A percentile compares a stretch with the other conserved stretches of the same genome.
phyloP scores from a whole-genome alignment of 495 filamentous ascomycete species.

The Aspergillus bertholletiae region DNA sequence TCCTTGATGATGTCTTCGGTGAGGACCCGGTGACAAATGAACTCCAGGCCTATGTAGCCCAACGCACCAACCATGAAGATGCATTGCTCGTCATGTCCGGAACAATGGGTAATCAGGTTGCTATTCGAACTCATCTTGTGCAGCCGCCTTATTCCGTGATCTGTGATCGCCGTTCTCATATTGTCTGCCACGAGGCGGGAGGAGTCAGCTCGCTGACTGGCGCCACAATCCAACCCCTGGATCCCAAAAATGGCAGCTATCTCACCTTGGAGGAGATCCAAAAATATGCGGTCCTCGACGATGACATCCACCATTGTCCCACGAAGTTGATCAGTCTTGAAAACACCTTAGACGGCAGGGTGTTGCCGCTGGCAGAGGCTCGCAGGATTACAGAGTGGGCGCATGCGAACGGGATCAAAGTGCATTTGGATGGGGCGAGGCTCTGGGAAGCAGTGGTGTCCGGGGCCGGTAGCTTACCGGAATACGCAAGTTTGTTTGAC shows the following conservation, averaged over 20 bases:
- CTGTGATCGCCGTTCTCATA: slow-evolving; percentile 46
- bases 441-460: slow-evolving; percentile 74
- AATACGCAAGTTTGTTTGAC: slow-evolving; percentile 72
- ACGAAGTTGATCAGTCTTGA: slow-evolving; percentile 81
- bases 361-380: slow-evolving; percentile 72
- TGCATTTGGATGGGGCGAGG: slow-evolving; percentile 83
- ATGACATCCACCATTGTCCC: slow-evolving; percentile 53
- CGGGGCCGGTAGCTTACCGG: slow-evolving; percentile 56
- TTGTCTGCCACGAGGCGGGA: slow-evolving; percentile 48
- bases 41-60: slow-evolving; percentile 67
- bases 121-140: slow-evolving; percentile 43
- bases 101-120: slow-evolving; percentile 72
- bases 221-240: slow-evolving; percentile 36
- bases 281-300: slow-evolving; percentile 39
- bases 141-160: slow-evolving; percentile 50
- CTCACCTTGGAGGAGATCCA: slow-evolving; percentile 75
- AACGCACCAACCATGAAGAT: slow-evolving; percentile 67
- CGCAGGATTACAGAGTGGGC: slow-evolving; percentile 67
- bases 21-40: slow-evolving; percentile 76
- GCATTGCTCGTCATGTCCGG: slow-evolving; percentile 75
- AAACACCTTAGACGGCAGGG: slow-evolving; percentile 75
- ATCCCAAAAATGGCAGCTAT: slow-evolving; percentile 60
- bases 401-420: slow-evolving; percentile 57
- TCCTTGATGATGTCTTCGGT: slow-evolving; percentile 79
- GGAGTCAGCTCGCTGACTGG: slow-evolving; percentile 45